Conservation (phyloP, 805 yeast species). For the Ogataea henricii region DNA sequence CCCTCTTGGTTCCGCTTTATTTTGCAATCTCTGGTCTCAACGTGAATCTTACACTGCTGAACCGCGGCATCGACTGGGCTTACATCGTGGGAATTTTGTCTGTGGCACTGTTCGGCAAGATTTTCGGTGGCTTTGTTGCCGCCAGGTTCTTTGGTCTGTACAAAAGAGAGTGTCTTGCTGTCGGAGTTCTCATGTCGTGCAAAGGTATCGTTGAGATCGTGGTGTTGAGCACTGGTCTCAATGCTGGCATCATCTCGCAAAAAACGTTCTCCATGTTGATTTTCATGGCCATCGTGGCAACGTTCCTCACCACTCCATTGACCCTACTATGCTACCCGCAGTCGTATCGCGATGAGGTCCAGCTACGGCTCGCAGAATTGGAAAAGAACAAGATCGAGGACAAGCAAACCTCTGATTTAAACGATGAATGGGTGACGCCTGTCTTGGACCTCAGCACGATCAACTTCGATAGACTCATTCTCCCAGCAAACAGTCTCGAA, state of each 20-base stretch:
- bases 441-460: constrained; percentile 27
- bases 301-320: constrained; percentile 79
- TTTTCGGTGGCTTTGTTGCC: constrained; percentile 65
- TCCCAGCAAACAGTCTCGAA: constrained; percentile 31
- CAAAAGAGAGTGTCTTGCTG: constrained; percentile 75
- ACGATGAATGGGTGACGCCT: constrained; percentile 35
- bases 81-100: constrained; percentile 66
- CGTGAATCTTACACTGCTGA: constrained; percentile 64
- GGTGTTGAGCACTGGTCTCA: constrained; percentile 71
- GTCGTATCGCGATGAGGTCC: constrained; percentile 54
- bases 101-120: constrained; percentile 68
- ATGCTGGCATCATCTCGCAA: constrained; percentile 64
- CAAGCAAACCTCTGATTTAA: constrained; percentile 31
- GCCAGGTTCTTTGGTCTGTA: constrained; percentile 61
- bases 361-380: constrained; percentile 27
- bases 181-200: constrained; percentile 84
- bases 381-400: constrained; percentile 17
- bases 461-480: constrained; percentile 25
- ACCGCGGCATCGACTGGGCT: constrained; percentile 75
- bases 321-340: constrained; percentile 64
- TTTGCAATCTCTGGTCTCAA: constrained; percentile 79
- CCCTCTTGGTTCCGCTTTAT: constrained; percentile 72
- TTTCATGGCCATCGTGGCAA: constrained; percentile 77
- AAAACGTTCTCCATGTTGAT: constrained; percentile 78
- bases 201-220: constrained; percentile 87